Percentiles rank a stretch among this genome's conserved stretches.
phyloP scores from a whole-genome alignment of 371 early-diverging fungal species.

The Mucor piriformis region DNA sequence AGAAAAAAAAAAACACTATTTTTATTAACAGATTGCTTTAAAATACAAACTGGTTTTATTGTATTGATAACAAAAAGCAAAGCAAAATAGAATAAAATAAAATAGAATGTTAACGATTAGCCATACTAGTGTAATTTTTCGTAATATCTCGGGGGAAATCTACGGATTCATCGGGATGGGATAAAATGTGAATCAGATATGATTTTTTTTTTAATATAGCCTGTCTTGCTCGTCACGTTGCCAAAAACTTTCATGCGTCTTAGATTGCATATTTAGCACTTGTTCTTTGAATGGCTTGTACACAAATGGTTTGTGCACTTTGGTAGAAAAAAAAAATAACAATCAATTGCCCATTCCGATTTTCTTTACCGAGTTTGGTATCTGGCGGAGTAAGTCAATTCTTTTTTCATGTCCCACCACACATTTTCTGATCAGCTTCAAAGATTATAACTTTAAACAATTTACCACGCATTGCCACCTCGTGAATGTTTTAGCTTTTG shows the following conservation, averaged over 20 bases:
- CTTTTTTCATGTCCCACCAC: constrained; percentile 51
- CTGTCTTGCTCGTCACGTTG: constrained; percentile 30
- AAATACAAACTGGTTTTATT: too few relatives aligned
- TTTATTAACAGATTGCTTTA: too few relatives aligned
- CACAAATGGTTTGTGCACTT: too few relatives aligned
- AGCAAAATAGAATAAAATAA: too few relatives aligned
- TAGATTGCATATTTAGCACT: too few relatives aligned
- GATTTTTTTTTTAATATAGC: constrained; percentile 45
- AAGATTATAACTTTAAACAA: neutral
- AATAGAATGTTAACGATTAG: neutral
- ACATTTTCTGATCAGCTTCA: constrained; percentile 5
- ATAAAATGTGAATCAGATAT: constrained; percentile 64
- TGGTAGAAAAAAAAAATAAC: too few relatives aligned
- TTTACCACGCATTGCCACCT: constrained; percentile 58
- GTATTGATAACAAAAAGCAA: too few relatives aligned
- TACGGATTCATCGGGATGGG: constrained; percentile 75
- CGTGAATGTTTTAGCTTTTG: constrained; percentile 58
- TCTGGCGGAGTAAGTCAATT: constrained; percentile 50
- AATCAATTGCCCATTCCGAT: too few relatives aligned
- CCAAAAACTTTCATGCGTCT: constrained; percentile 20
- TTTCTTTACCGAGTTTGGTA: constrained; percentile 36
- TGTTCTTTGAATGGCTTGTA: too few relatives aligned
- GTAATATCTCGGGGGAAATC: constrained; percentile 2
- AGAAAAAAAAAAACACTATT: too few relatives aligned
- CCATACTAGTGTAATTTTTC: neutral